phyloP scores from a whole-genome alignment of 345 rosid species.

The Nephelium lappaceum region DNA sequence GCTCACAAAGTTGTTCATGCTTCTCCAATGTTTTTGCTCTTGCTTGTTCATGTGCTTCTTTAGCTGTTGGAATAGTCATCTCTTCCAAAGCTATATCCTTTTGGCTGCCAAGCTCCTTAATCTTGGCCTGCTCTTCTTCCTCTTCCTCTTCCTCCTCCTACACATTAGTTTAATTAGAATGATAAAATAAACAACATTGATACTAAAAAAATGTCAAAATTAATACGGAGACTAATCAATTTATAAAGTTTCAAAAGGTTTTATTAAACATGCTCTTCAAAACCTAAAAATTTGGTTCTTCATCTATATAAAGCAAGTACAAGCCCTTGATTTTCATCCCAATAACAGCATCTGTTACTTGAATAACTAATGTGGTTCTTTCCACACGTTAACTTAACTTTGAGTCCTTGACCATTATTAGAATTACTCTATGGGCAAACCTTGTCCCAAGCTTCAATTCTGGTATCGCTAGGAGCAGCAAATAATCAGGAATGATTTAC shows the following conservation, averaged over 20 bases:
- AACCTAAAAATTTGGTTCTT: background rate
- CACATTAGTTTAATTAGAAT: conserved; percentile 15
- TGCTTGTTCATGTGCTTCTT: conserved; percentile 72
- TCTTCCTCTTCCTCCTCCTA: conserved; percentile 93
- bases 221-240: background rate
- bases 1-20: conserved; percentile 96
- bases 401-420: background rate
- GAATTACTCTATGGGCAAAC: background rate
- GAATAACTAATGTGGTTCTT: background rate
- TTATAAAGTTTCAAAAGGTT: background rate
- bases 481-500: background rate
- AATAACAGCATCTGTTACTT: conserved; percentile 4
- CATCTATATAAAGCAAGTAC: background rate
- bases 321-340: conserved; percentile 4
- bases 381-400: background rate
- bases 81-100: conserved; percentile 86
- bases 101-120: conserved; percentile 70
- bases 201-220: background rate
- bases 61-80: conserved; percentile 68
- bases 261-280: background rate
- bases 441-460: background rate
- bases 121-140: conserved; percentile 85
- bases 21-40: conserved; percentile 85
- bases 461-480: background rate
- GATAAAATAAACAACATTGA: conserved; percentile 16